phyloP scores from a whole-genome alignment of 139 green algal species.

The Micromonas pusilla region DNA sequence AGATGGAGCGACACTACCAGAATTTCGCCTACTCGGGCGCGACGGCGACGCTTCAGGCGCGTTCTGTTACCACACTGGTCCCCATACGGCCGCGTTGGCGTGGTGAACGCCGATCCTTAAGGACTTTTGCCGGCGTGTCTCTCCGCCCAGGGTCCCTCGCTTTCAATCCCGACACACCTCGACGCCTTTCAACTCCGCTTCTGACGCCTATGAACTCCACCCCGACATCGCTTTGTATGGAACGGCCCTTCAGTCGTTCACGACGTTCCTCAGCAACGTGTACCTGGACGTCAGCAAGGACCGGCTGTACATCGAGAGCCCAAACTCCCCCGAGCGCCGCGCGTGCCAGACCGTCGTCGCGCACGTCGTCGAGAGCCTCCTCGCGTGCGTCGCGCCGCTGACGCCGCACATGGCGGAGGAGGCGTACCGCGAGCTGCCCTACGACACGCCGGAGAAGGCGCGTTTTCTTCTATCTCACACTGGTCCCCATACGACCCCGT shows the following conservation, averaged over 20 bases:
- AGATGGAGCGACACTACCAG: constrained; percentile 67
- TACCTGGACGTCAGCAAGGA: constrained; percentile 97
- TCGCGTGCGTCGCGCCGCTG: constrained; percentile 60
- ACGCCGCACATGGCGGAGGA: constrained; percentile 95
- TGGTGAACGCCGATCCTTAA: too few relatives aligned
- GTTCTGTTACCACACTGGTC: too few relatives aligned
- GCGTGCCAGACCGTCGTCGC: constrained; percentile 80
- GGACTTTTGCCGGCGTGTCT: too few relatives aligned
- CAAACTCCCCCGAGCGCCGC: constrained; percentile 34
- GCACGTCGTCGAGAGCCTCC: constrained; percentile 48
- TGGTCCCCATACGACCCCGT: not conserved
- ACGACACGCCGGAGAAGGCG: not conserved
- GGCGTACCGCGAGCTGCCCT: constrained; percentile 43
- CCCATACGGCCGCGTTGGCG: too few relatives aligned
- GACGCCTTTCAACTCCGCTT: too few relatives aligned
- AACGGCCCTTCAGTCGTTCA: constrained; percentile 20
- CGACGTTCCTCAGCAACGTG: constrained; percentile 63
- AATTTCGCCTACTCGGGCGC: constrained; percentile 56
- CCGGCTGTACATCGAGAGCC: constrained; percentile 70
- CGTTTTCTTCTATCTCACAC: too few relatives aligned
- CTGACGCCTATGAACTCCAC: too few relatives aligned
- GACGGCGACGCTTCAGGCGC: constrained; percentile 31
- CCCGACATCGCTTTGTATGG: too few relatives aligned
- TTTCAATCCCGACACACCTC: too few relatives aligned
- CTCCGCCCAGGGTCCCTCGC: too few relatives aligned